Base-by-base conservation (phyloP, 2,329 filamentous ascomycete species). In the Ilyonectria robusta region DNA sequence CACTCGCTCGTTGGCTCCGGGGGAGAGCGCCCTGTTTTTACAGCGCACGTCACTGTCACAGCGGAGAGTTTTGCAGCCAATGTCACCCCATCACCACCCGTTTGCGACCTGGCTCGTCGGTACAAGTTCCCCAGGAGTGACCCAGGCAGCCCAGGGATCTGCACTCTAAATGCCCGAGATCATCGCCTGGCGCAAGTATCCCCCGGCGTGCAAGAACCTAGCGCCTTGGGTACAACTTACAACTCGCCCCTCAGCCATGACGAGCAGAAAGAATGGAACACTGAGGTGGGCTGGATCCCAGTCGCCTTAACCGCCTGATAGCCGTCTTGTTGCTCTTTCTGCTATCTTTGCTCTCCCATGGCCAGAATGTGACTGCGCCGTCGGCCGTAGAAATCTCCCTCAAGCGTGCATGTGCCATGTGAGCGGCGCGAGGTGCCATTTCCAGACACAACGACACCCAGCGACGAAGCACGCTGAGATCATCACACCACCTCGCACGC, bases 401-500 rank as follows among this genome's bases (percentile, higher is more conserved):
- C 31, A 10, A n/a, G 17, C 6, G 19, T 29, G 15, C 35, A 26
- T 35, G 37, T 15, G 47, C 47, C 59, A 61, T 61, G 59, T 61
- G 59, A 54, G 35, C 48, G 2, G 15, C 13, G 29, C 21, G 23
- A 54, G 17, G 48, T 61, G 40, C 33, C 59, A 47, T 61, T 51
- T 40, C 26, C n/a, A n/a, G 31, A 35, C 40, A 33, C 42, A 33
- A 35, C n/a, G 19, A 35, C 59, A 53, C 59, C 33, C 23, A 21
- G 29, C 58, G 33, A 17, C 33, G 9, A 62, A 55, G 48, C 59
- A 54, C n/a, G 50, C 48, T 51, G 35, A 26, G 48, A 35, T 37
- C 50, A 47, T 62, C 59, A 54, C 50, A 62, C 59, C 56, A 55
- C 50, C 37, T 13, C 17, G 21, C 47, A 33, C n/a, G 11, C 9